Conservation (phyloP, 2,329 filamentous ascomycete genomes). For the Paecilomyces formosus region DNA sequence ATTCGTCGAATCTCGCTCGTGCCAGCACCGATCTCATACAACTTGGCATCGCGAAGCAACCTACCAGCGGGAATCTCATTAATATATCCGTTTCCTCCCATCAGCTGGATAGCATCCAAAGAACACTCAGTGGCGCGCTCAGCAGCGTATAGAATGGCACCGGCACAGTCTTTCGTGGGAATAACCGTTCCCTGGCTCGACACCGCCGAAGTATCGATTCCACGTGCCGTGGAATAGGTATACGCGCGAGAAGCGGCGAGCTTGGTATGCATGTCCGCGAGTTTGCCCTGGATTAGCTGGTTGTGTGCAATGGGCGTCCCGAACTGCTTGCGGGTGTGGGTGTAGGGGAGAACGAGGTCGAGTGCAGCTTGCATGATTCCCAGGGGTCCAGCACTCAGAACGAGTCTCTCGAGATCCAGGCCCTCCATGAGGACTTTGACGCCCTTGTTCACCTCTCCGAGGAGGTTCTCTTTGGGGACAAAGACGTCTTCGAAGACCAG, state of each 20-base stretch:
- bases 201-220: conserved; percentile 65
- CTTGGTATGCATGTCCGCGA: conserved; percentile 97
- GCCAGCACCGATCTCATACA: conserved; percentile 96
- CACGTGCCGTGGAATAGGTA: conserved; percentile 73
- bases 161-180: conserved; percentile 85
- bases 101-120: conserved; percentile 80
- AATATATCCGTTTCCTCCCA: conserved; percentile 93
- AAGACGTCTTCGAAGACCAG: conserved; percentile 87
- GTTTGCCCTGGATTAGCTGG: conserved; percentile 84
- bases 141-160: conserved; percentile 86
- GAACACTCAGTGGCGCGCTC: conserved; percentile 82
- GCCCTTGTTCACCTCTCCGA: conserved; percentile 73
- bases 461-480: conserved; percentile 71
- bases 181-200: conserved; percentile 40
- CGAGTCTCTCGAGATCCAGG: conserved; percentile 84
- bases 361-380: conserved; percentile 88
- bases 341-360: conserved; percentile 80
- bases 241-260: conserved; percentile 76
- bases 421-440: conserved; percentile 94
- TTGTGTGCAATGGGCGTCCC: conserved; percentile 79
- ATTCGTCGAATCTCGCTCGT: conserved; percentile 91
- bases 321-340: conserved; percentile 85
- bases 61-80: conserved; percentile 91
- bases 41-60: conserved; percentile 66
- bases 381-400: conserved; percentile 81